These are phyloP conservation scores for Trichoderma sp. DNA, from an alignment of 2,329 filamentous ascomycete genomes.

Conservation along the genomic window DNA sequence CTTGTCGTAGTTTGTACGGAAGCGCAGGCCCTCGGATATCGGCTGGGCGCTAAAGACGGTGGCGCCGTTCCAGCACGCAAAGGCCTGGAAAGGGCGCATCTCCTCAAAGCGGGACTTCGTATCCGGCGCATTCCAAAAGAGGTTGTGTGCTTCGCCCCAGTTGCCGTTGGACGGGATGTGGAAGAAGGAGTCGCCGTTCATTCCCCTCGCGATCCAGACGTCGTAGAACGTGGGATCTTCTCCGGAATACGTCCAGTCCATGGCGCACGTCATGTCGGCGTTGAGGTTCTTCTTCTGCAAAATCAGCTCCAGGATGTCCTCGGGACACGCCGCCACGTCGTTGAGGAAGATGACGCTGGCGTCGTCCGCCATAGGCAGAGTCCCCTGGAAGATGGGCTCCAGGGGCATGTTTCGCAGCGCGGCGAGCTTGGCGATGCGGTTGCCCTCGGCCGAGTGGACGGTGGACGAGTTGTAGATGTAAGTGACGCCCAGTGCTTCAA, in stretches of 20 bases:
- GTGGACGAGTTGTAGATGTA: conserved; percentile 48
- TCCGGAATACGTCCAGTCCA: conserved; percentile 57
- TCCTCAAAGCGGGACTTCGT: conserved; percentile 37
- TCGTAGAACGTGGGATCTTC: conserved; percentile 56
- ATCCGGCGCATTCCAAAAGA: conserved; percentile 53
- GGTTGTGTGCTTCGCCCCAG: conserved; percentile 51
- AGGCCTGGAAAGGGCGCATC: conserved; percentile 58
- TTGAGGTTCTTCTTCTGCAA: conserved; percentile 48
- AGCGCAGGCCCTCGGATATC: conserved; percentile 46
- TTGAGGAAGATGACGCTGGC: conserved; percentile 55
- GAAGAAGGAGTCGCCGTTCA: conserved; percentile 58
- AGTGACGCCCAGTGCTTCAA: conserved; percentile 40
- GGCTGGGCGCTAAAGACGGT: conserved; percentile 50
- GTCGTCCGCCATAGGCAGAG: conserved; percentile 32
- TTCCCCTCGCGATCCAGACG: conserved; percentile 54
- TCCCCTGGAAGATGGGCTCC: conserved; percentile 42
- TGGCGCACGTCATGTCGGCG: conserved; percentile 59
- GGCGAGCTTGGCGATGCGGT: conserved; percentile 51
- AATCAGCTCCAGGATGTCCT: conserved; percentile 59
- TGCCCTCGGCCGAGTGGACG: conserved; percentile 44
- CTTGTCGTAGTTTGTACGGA: conserved; percentile 39
- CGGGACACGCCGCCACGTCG: conserved; percentile 53
- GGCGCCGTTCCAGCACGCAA: conserved; percentile 62
- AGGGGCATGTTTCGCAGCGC: conserved; percentile 55
- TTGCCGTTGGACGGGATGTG: conserved; percentile 50